A percentile compares a stretch with the other conserved stretches of the same genome.
Evolutionary conservation across 1,284 basidiomycete genomes (phyloP).

Genomic region (Hymenochaete sp.): DNA sequence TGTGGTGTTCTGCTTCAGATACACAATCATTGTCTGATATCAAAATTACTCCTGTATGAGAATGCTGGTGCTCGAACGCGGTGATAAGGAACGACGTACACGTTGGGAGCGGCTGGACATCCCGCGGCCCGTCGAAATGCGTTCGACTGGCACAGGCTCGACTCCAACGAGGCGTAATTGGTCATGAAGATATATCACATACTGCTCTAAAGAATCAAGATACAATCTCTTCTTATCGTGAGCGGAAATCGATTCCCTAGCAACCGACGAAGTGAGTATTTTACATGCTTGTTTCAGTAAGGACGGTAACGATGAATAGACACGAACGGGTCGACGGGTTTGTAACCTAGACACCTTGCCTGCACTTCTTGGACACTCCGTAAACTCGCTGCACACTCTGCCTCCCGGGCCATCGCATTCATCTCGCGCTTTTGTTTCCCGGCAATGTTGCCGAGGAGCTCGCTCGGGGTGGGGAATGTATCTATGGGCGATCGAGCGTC

Average conservation of each 20-base stretch:
- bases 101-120: constrained; percentile 49
- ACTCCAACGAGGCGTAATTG: constrained; percentile 44
- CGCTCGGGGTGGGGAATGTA: constrained; percentile 56
- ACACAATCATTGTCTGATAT: constrained; percentile 15
- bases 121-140: constrained; percentile 46
- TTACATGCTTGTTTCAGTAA: background rate
- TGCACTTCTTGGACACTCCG: background rate
- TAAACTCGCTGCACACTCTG: background rate
- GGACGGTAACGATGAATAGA: background rate
- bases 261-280: constrained; percentile 2
- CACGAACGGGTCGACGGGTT: constrained; percentile 50
- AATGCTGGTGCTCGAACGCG: background rate
- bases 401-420: constrained; percentile 18
- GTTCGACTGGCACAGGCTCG: constrained; percentile 42
- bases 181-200: constrained; percentile 55
- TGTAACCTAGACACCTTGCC: constrained; percentile 36
- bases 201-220: constrained; percentile 61
- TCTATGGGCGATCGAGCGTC: constrained; percentile 22
- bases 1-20: constrained; percentile 5
- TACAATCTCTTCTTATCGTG: constrained; percentile 71
- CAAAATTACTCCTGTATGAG: background rate
- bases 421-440: background rate
- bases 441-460: constrained; percentile 45
- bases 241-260: constrained; percentile 57
- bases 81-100: constrained; percentile 22